These are phyloP conservation scores for Solanum pennellii DNA, from an alignment of 257 asterid species.

Conservation along the genomic window DNA sequence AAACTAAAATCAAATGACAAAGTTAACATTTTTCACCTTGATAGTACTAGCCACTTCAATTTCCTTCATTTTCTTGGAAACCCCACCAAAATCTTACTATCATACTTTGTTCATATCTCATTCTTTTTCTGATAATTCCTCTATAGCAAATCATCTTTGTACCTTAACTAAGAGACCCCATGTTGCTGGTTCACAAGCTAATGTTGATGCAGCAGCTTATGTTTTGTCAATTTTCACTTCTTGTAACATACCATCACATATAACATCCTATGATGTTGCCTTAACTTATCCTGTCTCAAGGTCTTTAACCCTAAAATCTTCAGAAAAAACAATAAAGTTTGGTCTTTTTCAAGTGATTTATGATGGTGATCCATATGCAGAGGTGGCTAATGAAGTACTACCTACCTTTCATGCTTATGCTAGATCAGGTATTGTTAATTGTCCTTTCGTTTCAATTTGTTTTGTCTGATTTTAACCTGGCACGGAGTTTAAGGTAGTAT, in stretches of 20 bases:
- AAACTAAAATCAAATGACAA: slow-evolving; percentile 15
- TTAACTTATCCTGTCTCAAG: slow-evolving; percentile 60
- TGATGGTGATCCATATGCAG: slow-evolving; percentile 48
- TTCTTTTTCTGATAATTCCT: slow-evolving; percentile 31
- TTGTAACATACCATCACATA: slow-evolving; percentile 30
- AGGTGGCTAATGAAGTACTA: slow-evolving; percentile 34
- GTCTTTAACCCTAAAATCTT: slow-evolving; percentile 31
- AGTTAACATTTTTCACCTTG: slow-evolving; percentile 15
- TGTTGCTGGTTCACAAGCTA: slow-evolving; percentile 69
- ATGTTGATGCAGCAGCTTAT: slow-evolving; percentile 64
- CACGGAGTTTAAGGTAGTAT: too few species aligned
- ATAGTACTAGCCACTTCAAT: slow-evolving; percentile 26
- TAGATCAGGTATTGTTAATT: slow-evolving; percentile 29
- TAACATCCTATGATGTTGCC: slow-evolving; percentile 42
- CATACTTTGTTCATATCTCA: slow-evolving; percentile 55
- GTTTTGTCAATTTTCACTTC: slow-evolving; percentile 57
- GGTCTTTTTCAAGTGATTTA: slow-evolving; percentile 46
- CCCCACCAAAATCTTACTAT: slow-evolving; percentile 29
- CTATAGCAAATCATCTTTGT: slow-evolving; percentile 59
- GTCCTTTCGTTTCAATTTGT: neutral
- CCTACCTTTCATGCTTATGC: slow-evolving; percentile 73
- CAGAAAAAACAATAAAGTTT: slow-evolving; percentile 28
- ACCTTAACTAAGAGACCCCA: slow-evolving; percentile 66
- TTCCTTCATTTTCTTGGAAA: slow-evolving; percentile 10
- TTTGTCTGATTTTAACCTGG: neutral